A percentile compares a stretch with the other conserved stretches of the same genome.
Conservation (phyloP, 2,329 filamentous ascomycete species). For the Davidsoniella neocaledoniae region DNA sequence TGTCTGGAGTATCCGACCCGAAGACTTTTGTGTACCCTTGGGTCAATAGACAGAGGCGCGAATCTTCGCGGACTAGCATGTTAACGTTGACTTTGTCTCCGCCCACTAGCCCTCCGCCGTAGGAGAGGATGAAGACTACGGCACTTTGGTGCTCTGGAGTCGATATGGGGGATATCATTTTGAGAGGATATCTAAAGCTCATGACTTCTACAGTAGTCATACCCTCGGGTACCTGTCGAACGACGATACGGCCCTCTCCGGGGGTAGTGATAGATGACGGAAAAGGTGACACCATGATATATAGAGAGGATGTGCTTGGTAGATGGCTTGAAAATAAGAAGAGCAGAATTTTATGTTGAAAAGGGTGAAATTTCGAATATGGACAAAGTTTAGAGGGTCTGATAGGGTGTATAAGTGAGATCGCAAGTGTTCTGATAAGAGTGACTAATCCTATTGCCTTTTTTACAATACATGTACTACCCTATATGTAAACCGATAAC, state of each 20-base stretch:
- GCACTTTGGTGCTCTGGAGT: slow-evolving; percentile 48
- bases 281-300: slow-evolving; percentile 51
- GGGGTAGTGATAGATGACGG: slow-evolving; percentile 54
- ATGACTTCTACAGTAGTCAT: slow-evolving; percentile 57
- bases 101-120: slow-evolving; percentile 81
- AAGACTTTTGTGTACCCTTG: slow-evolving; percentile 92
- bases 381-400: too few relatives aligned
- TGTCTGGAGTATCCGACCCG: slow-evolving; percentile 46
- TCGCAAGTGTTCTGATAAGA: too few relatives aligned
- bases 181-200: slow-evolving; percentile 85
- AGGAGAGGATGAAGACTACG: slow-evolving; percentile 79
- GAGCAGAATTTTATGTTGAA: too few relatives aligned
- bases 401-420: too few relatives aligned
- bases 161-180: slow-evolving; percentile 69
- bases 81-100: slow-evolving; percentile 66
- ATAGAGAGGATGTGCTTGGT: too few relatives aligned
- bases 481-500: too few relatives aligned
- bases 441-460: too few relatives aligned
- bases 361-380: too few relatives aligned
- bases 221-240: slow-evolving; percentile 53
- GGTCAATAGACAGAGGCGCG: slow-evolving; percentile 50
- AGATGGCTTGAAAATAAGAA: too few relatives aligned
- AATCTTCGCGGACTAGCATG: slow-evolving; percentile 44
- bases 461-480: too few relatives aligned
- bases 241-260: slow-evolving; percentile 63